phyloP scores from a whole-genome alignment of 352 stramenopile genomes.

The Salisapilia sapeloensis region DNA sequence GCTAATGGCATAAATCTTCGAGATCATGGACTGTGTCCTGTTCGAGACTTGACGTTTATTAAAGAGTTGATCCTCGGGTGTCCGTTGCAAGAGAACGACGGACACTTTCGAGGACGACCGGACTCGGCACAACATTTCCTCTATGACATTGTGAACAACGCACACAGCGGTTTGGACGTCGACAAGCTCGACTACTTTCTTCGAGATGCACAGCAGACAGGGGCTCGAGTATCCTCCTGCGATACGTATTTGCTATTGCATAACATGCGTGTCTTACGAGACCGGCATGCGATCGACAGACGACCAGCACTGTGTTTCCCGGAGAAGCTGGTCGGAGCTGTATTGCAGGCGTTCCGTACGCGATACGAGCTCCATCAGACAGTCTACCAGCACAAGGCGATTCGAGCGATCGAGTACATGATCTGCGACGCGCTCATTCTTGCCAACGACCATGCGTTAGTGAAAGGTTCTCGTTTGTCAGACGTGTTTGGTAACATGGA shows the following conservation, averaged over 20 bases:
- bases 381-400: constrained; percentile 76
- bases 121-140: constrained; percentile 37
- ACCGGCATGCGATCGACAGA: constrained; percentile 18
- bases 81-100: constrained; percentile 16
- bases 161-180: constrained; percentile 69
- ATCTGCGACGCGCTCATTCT: constrained; percentile 62
- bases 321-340: constrained; percentile 66
- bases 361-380: constrained; percentile 75
- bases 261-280: constrained; percentile 47
- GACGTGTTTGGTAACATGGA: constrained; percentile 46
- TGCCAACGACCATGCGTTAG: constrained; percentile 35
- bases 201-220: constrained; percentile 61
- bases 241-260: constrained; percentile 60
- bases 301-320: constrained; percentile 69
- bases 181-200: constrained; percentile 87
- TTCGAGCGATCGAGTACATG: constrained; percentile 81
- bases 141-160: constrained; percentile 85
- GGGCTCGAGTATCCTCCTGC: constrained; percentile 54
- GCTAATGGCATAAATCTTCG: constrained; percentile 35
- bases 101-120: constrained; percentile 16
- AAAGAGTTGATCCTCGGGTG: constrained; percentile 64
- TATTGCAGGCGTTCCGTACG: constrained; percentile 82
- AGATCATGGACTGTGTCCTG: constrained; percentile 19
- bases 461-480: constrained; percentile 46
- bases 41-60: constrained; percentile 52